phyloP scores from a whole-genome alignment of 345 rosid species.

The Murraya koenigii region DNA sequence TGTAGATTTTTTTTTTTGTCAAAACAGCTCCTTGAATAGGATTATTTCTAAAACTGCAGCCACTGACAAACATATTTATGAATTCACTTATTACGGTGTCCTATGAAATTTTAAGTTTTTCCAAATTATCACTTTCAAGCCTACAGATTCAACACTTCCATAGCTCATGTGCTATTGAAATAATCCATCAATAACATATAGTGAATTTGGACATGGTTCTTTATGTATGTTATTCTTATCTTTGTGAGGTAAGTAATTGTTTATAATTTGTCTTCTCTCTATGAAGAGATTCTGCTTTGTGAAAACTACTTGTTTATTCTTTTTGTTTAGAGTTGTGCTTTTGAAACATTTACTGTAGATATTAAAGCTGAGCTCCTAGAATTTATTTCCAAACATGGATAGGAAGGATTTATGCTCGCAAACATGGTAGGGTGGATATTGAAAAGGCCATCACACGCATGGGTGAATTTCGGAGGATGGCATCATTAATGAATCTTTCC shows the following conservation, averaged over 20 bases:
- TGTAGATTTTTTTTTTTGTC: background rate
- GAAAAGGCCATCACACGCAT: constrained; percentile 89
- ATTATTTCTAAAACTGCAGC: background rate
- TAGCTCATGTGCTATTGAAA: background rate
- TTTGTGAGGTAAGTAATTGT: background rate
- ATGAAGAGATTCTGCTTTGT: background rate
- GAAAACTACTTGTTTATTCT: background rate
- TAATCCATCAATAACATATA: background rate
- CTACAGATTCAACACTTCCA: background rate
- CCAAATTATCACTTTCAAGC: background rate
- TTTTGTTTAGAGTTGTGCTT: background rate
- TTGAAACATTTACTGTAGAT: constrained; percentile 41
- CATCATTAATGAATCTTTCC: constrained; percentile 74
- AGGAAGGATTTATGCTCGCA: constrained; percentile 98
- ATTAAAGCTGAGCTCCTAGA: constrained; percentile 80
- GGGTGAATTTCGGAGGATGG: constrained; percentile 94
- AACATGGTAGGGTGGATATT: constrained; percentile 86
- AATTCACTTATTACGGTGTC: background rate
- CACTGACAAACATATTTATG: background rate
- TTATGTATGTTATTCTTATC: background rate
- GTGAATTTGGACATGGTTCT: background rate
- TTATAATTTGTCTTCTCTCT: background rate
- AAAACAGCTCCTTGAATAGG: background rate
- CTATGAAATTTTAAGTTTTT: background rate
- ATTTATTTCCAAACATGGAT: constrained; percentile 80